phyloP scores from a whole-genome alignment of 2,329 filamentous ascomycete species.

The Verticillium albo-atrum region DNA sequence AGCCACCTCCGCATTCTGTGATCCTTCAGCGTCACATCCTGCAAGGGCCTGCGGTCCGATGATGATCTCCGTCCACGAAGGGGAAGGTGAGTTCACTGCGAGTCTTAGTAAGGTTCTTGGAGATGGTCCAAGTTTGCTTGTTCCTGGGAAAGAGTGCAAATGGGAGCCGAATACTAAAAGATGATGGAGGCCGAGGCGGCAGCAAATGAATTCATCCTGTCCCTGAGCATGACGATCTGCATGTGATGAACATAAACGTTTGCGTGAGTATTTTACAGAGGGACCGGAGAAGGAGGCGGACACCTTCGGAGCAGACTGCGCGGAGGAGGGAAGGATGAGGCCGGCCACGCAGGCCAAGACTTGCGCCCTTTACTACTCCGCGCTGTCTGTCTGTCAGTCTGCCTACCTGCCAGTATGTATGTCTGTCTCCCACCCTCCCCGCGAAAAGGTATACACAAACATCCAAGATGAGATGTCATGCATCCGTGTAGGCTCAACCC shows the following conservation, averaged over 20 bases:
- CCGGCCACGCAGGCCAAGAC: neutral
- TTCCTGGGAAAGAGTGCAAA: neutral
- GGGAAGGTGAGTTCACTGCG: neutral
- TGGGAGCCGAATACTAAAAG: neutral
- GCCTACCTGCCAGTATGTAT: neutral
- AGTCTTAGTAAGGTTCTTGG: neutral
- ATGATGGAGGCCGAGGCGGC: neutral
- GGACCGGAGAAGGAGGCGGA: neutral
- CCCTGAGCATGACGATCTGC: neutral
- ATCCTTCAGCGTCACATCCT: slow-evolving; percentile 4
- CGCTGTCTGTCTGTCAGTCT: neutral
- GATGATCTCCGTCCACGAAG: slow-evolving; percentile 1
- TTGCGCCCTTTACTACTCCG: neutral
- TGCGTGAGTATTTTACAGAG: neutral
- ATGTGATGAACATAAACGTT: neutral
- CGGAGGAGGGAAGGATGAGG: neutral
- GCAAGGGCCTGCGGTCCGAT: slow-evolving; percentile 32
- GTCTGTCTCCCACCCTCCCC: neutral
- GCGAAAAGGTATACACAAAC: neutral
- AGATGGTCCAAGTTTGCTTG: neutral
- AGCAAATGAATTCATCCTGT: neutral
- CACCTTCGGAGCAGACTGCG: neutral
- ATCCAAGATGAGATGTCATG: neutral
- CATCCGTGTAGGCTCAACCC: neutral
- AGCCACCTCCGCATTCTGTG: slow-evolving; percentile 1